Percentiles rank a stretch among this genome's conserved stretches.
phyloP scores from a whole-genome alignment of 1,284 basidiomycete species.

The Blastosporella zonata region DNA sequence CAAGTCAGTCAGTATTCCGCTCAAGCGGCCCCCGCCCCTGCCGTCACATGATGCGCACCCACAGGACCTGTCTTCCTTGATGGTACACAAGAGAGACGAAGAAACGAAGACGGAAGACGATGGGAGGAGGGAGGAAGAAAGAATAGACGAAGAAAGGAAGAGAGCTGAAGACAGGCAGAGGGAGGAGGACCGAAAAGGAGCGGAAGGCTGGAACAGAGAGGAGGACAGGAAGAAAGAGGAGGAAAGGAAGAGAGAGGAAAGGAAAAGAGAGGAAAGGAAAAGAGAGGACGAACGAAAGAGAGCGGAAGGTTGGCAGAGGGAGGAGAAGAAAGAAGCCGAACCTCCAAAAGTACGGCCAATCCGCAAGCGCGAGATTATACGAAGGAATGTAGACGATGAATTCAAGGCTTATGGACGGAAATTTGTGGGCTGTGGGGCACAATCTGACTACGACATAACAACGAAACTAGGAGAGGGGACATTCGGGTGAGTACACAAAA shows the following conservation, averaged over 20 bases:
- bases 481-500: constrained; percentile 72
- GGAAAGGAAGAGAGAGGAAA: constrained; percentile 9
- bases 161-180: constrained; percentile 14
- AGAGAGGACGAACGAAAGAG: constrained; percentile 8
- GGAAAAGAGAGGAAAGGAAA: constrained; percentile 11
- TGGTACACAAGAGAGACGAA: background rate
- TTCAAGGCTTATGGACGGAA: constrained; percentile 57
- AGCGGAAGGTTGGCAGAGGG: constrained; percentile 14
- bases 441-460: constrained; percentile 77
- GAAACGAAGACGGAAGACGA: background rate
- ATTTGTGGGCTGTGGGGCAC: constrained; percentile 76
- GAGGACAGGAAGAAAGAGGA: constrained; percentile 11
- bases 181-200: constrained; percentile 1
- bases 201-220: background rate
- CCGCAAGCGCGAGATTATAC: constrained; percentile 34
- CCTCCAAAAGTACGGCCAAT: constrained; percentile 25
- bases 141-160: background rate
- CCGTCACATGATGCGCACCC: constrained; percentile 41
- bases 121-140: background rate
- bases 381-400: constrained; percentile 67
- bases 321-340: constrained; percentile 27
- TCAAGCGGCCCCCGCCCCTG: constrained; percentile 41
- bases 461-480: constrained; percentile 93
- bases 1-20: constrained; percentile 32
- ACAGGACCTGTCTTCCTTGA: constrained; percentile 16